Evolutionary conservation across 1,284 basidiomycete species (phyloP).

Genomic region (Melampsora abietis-canadensis): DNA sequence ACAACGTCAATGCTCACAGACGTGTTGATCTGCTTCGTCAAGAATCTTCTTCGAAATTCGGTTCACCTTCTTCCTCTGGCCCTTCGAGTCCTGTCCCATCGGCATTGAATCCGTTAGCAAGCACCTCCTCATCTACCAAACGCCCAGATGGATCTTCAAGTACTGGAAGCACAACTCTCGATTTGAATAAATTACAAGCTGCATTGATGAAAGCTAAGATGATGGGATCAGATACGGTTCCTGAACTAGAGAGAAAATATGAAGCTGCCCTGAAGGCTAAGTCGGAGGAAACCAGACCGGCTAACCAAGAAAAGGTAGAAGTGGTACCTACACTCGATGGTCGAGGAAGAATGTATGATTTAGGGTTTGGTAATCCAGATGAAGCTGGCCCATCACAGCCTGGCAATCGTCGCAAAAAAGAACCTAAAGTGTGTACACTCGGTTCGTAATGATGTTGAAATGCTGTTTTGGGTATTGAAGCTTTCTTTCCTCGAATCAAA

Average conservation of each 20-base stretch:
- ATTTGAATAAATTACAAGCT: constrained; percentile 88
- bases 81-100: constrained; percentile 73
- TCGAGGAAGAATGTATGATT: constrained; percentile 80
- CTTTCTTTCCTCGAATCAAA: background rate
- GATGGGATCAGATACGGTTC: constrained; percentile 68
- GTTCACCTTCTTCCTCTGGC: constrained; percentile 41
- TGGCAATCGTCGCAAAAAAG: constrained; percentile 71
- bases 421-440: constrained; percentile 62
- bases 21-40: constrained; percentile 18
- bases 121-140: constrained; percentile 12
- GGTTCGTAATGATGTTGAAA: background rate
- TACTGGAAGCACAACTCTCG: background rate
- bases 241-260: constrained; percentile 74
- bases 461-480: background rate
- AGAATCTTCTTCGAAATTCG: background rate
- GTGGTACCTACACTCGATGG: constrained; percentile 87
- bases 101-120: constrained; percentile 68
- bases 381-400: constrained; percentile 57
- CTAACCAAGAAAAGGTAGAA: constrained; percentile 61
- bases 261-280: constrained; percentile 57
- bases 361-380: constrained; percentile 66
- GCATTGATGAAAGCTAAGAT: constrained; percentile 86
- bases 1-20: constrained; percentile 14
- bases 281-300: constrained; percentile 45
- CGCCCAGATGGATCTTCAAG: constrained; percentile 44